Conservation (phyloP, 331 rosid genomes). For the Phaseolus coccineus region DNA sequence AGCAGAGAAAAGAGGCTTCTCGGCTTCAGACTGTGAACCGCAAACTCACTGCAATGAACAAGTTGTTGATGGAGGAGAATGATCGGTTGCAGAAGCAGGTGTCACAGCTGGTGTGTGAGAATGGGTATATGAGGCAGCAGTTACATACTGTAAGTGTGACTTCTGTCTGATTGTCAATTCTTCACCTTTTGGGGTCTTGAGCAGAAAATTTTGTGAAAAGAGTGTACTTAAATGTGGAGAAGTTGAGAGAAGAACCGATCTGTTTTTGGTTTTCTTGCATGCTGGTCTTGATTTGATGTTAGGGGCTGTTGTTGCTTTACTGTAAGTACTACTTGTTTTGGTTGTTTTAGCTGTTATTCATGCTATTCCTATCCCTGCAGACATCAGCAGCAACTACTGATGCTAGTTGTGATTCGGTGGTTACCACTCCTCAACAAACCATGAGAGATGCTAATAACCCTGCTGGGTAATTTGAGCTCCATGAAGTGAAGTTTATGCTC, state of each 20-base stretch:
- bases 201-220: not conserved
- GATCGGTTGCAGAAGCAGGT: constrained; percentile 98
- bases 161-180: not conserved
- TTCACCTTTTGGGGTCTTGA: not conserved
- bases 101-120: constrained; percentile 89
- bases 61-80: constrained; percentile 97
- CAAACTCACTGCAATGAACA: constrained; percentile 91
- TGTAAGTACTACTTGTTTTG: not conserved
- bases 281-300: constrained; percentile 19
- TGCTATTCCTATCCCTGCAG: constrained; percentile 49
- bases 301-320: constrained; percentile 8
- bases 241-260: constrained; percentile 10
- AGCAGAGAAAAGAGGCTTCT: constrained; percentile 94
- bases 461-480: constrained; percentile 76
- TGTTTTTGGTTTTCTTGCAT: not conserved
- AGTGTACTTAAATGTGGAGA: not conserved
- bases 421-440: constrained; percentile 80
- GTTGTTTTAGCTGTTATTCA: constrained; percentile 30
- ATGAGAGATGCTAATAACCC: constrained; percentile 93
- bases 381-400: constrained; percentile 80
- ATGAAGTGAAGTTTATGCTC: constrained; percentile 32
- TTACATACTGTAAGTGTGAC: constrained; percentile 72
- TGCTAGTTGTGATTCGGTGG: constrained; percentile 92
- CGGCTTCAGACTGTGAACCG: constrained; percentile 90
- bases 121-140: constrained; percentile 95